Evolutionary conservation across 2,329 filamentous ascomycete species (phyloP), one percentile per base, ranked within the genome.

Genomic region (Aurifilum marmelostoma): DNA sequence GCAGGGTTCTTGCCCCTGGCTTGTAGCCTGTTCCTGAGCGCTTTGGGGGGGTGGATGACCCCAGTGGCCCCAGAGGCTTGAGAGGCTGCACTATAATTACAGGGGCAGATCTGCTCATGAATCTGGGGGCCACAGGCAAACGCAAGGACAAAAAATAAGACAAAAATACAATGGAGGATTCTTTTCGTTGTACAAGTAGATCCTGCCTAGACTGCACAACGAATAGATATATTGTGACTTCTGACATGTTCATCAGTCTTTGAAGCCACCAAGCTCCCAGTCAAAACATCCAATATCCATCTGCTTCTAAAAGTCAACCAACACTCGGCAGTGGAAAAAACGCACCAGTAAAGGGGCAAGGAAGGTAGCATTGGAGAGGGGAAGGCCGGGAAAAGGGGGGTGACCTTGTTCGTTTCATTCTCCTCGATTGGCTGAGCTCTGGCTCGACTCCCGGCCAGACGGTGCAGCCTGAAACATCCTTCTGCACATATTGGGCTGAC

Each of bases 381-480:
- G 16, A 59, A 37, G 32, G 24, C n/a, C n/a, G 9, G 3, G 16
- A 37, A 50, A 67, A 54, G 60, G 66, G 59, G 63, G 63, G 18
- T 16, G 41, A 3, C 43, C 43, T 47, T 27, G 29, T 29, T 18
- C 27, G 61, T 50, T 67, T 63, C 43, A 58, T 16, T 29, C 16
- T 41, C 43, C 43, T 29, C 47, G 27, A 68, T 70, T 70, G 69
- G 69, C 63, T 64, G 34, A 21, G 29, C 39, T 7, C 29, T 41
- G 59, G 59, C 34, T 27, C 34, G 52, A 32, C 18, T 7, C 34
- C 11, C 47, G 47, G 54, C 63, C 54, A 69, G 43, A 63, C 54
- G 67, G 63, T 65, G 66, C 67, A 64, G 39, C n/a, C 60, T 70
- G 68, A 68, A 70, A 70, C 68, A 52, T 29, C 62, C 62, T 41